Evolutionary conservation across 352 stramenopile species (phyloP), one percentile per base, ranked within the genome.

Genomic region (Phytopythium litorale): DNA sequence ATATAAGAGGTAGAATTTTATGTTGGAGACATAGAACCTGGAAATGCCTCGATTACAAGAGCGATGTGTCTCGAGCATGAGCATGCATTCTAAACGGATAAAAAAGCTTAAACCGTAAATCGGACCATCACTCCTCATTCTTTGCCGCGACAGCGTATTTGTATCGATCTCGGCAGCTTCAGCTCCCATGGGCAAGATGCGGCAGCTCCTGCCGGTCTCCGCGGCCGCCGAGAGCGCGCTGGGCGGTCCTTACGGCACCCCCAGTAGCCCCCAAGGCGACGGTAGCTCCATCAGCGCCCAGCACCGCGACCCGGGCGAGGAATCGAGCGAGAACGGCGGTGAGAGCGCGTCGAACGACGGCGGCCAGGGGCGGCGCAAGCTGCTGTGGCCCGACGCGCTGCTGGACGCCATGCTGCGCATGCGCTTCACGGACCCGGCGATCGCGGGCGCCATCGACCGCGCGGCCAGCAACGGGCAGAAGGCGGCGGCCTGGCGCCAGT

Each of bases 391-490:
- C 48, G 48, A 53, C 21, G 23, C 3, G 21, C 11, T 53, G 23
- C 48, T 53, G 21, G 48, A 53, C 48, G 23, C 12, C 21, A 53
- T 53, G 48, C 48, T 53, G 48, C 21, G 48, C 21, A 30, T 53
- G 48, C 48, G 48, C 21, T 53, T 53, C 28, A 21, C 48, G 28
- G 48, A 53, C 21, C 21, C 28, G 0, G 12, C 5, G 7, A 53
- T 53, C 48, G 11, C 19, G 0, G 5, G 11, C 12, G 28, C 21
- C 11, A 53, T 53, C 48, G 48, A 53, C 21, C 21, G 48, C 21
- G 48, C 48, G 28, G 19, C 28, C 8, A 53, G 21, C 21, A 53
- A 53, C 48, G 21, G 48, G 21, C 21, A 53, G 48, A 53, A 53
- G 48, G 28, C 21, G 48, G 48, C 48, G 18, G 48, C 48, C 7